A percentile compares a stretch with the other conserved stretches of the same genome.
Evolutionary conservation across 2,329 filamentous ascomycete genomes (phyloP).

Genomic region (Sphaerulina populicola): DNA sequence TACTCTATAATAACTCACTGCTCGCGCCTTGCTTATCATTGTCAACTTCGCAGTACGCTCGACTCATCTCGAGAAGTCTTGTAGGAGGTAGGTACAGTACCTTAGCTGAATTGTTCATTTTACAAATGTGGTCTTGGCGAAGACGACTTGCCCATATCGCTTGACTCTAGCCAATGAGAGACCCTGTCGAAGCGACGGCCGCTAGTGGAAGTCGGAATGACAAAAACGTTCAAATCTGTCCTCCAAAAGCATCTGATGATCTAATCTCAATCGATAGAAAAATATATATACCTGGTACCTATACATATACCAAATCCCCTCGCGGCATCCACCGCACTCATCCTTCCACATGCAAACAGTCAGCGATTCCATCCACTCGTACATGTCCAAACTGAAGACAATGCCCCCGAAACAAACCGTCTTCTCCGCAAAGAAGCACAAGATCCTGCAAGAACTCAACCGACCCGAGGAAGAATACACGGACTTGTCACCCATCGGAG

Average conservation of each 20-base stretch:
- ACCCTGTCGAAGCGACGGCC: too few relatives aligned
- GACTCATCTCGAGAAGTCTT: background rate
- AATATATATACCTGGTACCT: too few relatives aligned
- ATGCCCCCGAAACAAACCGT: conserved; percentile 2
- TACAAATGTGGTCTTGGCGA: background rate
- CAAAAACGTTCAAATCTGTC: too few relatives aligned
- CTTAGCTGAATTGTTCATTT: background rate
- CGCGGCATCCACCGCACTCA: background rate
- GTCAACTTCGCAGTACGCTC: background rate
- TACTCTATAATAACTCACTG: background rate
- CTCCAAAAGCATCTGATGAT: too few relatives aligned
- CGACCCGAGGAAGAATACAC: conserved; percentile 63
- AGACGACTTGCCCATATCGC: too few relatives aligned
- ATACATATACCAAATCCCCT: too few relatives aligned
- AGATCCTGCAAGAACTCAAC: conserved; percentile 62
- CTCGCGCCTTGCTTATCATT: background rate
- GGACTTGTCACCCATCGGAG: conserved; percentile 82
- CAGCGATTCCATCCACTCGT: background rate
- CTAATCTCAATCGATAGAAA: too few relatives aligned
- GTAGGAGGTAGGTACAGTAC: background rate
- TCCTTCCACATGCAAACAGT: background rate
- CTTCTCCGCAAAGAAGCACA: conserved; percentile 51
- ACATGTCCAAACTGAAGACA: background rate
- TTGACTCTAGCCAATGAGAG: too few relatives aligned
- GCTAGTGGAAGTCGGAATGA: too few relatives aligned